Evolutionary conservation across 2,329 filamentous ascomycete genomes (phyloP).

Genomic region (Cercospora sesami): DNA sequence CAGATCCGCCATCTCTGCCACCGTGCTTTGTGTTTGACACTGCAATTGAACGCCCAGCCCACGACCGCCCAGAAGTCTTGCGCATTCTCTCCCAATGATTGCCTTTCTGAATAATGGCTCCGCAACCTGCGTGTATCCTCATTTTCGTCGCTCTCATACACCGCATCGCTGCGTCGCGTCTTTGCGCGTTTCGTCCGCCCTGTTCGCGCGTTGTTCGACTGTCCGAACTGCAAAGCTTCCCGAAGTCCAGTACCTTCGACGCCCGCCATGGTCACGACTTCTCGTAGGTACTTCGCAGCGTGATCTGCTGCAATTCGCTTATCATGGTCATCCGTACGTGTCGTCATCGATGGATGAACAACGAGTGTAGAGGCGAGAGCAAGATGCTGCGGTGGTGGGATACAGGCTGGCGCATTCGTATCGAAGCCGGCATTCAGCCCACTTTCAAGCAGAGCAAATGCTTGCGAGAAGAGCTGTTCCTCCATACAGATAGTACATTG

Average conservation of each 20-base stretch:
- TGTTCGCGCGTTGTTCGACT: not conserved
- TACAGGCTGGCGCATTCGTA: conserved; percentile 52
- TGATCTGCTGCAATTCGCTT: conserved; percentile 63
- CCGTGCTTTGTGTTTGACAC: conserved; percentile 66
- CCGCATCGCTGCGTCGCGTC: conserved; percentile 14
- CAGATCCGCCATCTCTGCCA: conserved; percentile 83
- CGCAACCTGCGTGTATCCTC: conserved; percentile 55
- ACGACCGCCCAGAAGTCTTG: conserved; percentile 86
- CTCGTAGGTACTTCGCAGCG: conserved; percentile 69
- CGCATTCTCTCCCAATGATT: conserved; percentile 71
- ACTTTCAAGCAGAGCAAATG: conserved; percentile 59
- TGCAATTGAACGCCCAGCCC: conserved; percentile 94
- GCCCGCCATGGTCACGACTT: conserved; percentile 64
- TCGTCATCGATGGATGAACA: conserved; percentile 79
- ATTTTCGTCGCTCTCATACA: conserved; percentile 30
- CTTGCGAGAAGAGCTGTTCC: conserved; percentile 60
- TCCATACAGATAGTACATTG: conserved; percentile 57
- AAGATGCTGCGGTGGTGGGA: conserved; percentile 72
- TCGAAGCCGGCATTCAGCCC: conserved; percentile 58
- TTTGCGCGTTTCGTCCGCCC: conserved; percentile 26
- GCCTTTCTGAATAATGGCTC: conserved; percentile 61
- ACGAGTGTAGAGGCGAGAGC: conserved; percentile 76
- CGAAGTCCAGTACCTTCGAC: conserved; percentile 68
- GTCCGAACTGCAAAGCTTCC: conserved; percentile 69
- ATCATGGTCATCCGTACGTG: conserved; percentile 63